Base-by-base conservation (phyloP, 164 flowering plant species). In the Macadamia tetraphylla region DNA sequence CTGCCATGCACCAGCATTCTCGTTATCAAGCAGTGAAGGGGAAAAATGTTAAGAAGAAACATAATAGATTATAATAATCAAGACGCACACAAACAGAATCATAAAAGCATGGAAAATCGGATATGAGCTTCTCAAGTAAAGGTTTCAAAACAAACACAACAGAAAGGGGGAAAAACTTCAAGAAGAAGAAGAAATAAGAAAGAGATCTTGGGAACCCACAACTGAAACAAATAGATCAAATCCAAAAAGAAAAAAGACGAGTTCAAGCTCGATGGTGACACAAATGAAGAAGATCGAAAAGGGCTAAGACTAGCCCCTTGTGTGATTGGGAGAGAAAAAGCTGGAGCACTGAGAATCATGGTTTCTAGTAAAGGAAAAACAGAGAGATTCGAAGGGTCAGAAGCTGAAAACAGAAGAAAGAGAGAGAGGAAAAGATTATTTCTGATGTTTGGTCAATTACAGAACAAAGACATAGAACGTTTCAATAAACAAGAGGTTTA, bases 71-170 rank as follows among this genome's bases (percentile, higher is more conserved):
- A 5, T 4, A 53, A 17, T 53, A 35, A 35, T 35, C 40, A 35
- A 35, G 3, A 53, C 17, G 14, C 13, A 53, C 17, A 17, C 1
- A 53, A 7, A 23, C 32, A 5, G 17, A 3, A 7, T 51, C 48
- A 6, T 40, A 49, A 73, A 82, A 8, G 83, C 82, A 70, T 70
- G 77, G 46, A 53, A 23, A 86, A 58, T 69, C 84, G 6, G 78
- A 59, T 32, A 87, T 92, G 13, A 90, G 90, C 88, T 80, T 83
- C 74, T 90, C 6, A 53, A 53, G 18, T 3, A 53, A n/a, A 17
- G 18, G 1, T 17, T 14, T 14, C n/a, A 53, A 53, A 14, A 53
- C 6, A 14, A 14, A 14, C 17, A 53, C 1, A 53, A 2, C 3
- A 17, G 57, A 14, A 53, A 14, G 17, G 3, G 17, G 6, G 14